These are phyloP conservation scores for Phialophora expanda DNA, from an alignment of 2,329 filamentous ascomycete genomes.

Conservation along the genomic window DNA sequence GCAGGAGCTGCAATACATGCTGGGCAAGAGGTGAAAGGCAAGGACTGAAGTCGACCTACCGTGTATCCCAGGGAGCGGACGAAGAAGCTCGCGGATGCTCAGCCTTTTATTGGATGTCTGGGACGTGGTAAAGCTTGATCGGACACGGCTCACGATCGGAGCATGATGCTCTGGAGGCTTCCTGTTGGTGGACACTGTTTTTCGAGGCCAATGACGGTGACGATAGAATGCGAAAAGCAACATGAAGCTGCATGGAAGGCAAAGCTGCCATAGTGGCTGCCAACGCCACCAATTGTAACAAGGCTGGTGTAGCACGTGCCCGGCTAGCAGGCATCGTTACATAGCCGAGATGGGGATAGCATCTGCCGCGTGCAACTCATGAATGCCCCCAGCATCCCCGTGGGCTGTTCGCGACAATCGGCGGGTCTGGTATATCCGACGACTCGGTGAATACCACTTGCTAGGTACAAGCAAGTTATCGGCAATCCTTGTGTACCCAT, in stretches of 20 bases:
- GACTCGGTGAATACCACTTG: not conserved
- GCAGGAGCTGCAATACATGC: slow-evolving; percentile 25
- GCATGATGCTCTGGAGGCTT: slow-evolving; percentile 10
- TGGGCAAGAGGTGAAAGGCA: slow-evolving; percentile 7
- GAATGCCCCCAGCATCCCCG: not conserved
- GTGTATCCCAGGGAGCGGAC: not conserved
- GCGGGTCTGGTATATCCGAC: not conserved
- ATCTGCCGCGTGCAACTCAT: not conserved
- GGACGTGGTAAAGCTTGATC: not conserved
- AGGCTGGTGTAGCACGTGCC: slow-evolving; percentile 10
- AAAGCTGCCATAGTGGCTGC: not conserved
- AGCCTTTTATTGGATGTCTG: not conserved
- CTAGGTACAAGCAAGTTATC: not conserved
- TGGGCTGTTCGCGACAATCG: not conserved
- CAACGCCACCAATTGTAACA: slow-evolving; percentile 10
- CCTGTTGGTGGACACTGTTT: not conserved
- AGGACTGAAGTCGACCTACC: slow-evolving; percentile 9
- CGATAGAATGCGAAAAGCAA: slow-evolving; percentile 1
- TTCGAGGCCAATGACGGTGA: slow-evolving; percentile 7
- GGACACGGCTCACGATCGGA: not conserved
- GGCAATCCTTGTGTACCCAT: not conserved
- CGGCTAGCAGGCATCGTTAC: not conserved
- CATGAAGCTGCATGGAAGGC: not conserved
- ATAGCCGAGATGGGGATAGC: slow-evolving; percentile 3
- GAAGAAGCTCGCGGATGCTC: slow-evolving; percentile 6